A percentile compares a stretch with the other conserved stretches of the same genome.
Evolutionary conservation across 129 eudicot species (phyloP).

Genomic region (Saposhnikovia divaricata): DNA sequence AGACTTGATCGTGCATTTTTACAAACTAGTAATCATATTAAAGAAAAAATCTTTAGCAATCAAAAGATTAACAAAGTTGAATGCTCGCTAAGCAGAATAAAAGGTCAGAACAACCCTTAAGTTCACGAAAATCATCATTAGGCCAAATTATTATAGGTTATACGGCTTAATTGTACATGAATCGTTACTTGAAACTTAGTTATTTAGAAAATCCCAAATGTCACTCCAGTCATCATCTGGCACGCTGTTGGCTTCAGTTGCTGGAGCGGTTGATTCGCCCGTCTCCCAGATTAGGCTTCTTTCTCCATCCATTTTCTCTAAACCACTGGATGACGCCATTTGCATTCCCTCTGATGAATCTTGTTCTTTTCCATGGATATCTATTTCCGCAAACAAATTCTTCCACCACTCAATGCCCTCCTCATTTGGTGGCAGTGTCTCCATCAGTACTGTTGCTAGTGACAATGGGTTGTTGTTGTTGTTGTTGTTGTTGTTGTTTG

Average conservation of each 20-base stretch:
- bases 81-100: too few relatives aligned
- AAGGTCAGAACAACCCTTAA: too few relatives aligned
- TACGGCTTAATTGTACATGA: too few relatives aligned
- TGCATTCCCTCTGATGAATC: neutral
- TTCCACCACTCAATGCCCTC: slow-evolving; percentile 3
- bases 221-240: neutral
- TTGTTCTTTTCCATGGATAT: neutral
- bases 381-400: neutral
- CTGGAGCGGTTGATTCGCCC: too few relatives aligned
- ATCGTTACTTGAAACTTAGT: too few relatives aligned
- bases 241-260: neutral
- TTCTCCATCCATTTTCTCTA: neutral
- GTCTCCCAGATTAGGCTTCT: neutral
- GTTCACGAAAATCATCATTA: too few relatives aligned
- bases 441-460: neutral
- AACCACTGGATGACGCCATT: neutral
- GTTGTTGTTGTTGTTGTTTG: neutral
- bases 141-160: too few relatives aligned
- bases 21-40: too few relatives aligned
- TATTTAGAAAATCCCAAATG: slow-evolving; percentile 22
- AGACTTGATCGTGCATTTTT: too few relatives aligned
- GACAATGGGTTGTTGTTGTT: neutral
- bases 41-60: too few relatives aligned
- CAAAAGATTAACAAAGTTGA: too few relatives aligned
- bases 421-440: neutral